phyloP scores from a whole-genome alignment of 2,329 filamentous ascomycete species.

The Albifimbria verrucaria region DNA sequence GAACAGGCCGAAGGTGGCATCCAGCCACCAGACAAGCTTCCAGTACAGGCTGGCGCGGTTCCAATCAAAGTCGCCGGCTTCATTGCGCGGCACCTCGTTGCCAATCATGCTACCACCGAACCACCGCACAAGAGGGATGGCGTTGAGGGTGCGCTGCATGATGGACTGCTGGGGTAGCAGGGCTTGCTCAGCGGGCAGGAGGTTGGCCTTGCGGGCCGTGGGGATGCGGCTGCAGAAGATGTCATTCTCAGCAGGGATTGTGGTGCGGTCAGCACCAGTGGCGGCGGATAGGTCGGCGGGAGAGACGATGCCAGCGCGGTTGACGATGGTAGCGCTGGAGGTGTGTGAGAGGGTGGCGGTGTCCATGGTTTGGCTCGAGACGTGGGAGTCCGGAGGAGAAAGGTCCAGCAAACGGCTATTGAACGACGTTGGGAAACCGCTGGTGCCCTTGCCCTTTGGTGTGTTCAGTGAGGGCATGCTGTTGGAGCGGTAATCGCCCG shows the following conservation, averaged over 20 bases:
- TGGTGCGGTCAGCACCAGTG: conserved; percentile 22
- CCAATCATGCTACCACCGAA: conserved; percentile 73
- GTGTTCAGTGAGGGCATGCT: conserved; percentile 30
- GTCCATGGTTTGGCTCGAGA: conserved; percentile 56
- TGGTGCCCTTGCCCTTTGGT: conserved; percentile 23
- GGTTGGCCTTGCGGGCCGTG: conserved; percentile 59
- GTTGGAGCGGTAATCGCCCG: conserved; percentile 28
- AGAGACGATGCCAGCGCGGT: conserved; percentile 13
- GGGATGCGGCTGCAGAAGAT: conserved; percentile 62
- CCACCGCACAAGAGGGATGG: conserved; percentile 68
- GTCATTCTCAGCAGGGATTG: conserved; percentile 31
- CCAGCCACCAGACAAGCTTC: conserved; percentile 63
- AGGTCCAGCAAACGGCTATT: conserved; percentile 35
- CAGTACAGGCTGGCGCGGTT: conserved; percentile 64
- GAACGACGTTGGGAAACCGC: conserved; percentile 31
- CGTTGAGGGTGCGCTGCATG: conserved; percentile 59
- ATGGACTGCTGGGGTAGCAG: conserved; percentile 66
- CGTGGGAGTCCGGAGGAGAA: conserved; percentile 42
- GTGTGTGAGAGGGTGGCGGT: conserved; percentile 47
- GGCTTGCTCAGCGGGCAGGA: conserved; percentile 68
- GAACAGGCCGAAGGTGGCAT: conserved; percentile 56
- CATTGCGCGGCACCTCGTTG: conserved; percentile 68
- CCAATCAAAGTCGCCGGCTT: conserved; percentile 76
- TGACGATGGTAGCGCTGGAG: conserved; percentile 45
- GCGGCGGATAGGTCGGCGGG: conserved; percentile 11